Evolutionary conservation across 2,329 filamentous ascomycete genomes (phyloP).

Genomic region (Neophaeococcomyces mojaviensis): DNA sequence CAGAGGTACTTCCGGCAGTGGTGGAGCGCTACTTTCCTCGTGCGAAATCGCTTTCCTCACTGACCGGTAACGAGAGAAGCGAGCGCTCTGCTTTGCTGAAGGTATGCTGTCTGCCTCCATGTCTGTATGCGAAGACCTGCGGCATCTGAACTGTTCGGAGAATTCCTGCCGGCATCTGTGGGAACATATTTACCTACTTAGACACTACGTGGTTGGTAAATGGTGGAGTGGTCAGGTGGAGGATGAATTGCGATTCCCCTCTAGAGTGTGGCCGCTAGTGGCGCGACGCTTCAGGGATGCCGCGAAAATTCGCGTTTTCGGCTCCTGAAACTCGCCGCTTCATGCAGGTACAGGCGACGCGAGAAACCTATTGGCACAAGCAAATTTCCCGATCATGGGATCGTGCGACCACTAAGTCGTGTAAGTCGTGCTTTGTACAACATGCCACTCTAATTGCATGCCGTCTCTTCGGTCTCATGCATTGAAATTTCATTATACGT

Average conservation of each 20-base stretch:
- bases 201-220: neutral
- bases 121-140: neutral
- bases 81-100: slow-evolving; percentile 24
- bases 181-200: too few relatives aligned
- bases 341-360: neutral
- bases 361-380: neutral
- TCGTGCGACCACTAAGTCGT: neutral
- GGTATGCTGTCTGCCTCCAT: neutral
- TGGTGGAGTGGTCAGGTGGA: neutral
- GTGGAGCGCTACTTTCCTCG: slow-evolving; percentile 22
- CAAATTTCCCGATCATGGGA: neutral
- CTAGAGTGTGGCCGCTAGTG: neutral
- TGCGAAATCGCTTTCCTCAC: slow-evolving; percentile 40
- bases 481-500: too few relatives aligned
- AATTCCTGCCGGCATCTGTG: too few relatives aligned
- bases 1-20: slow-evolving; percentile 4
- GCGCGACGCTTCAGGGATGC: neutral
- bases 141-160: too few relatives aligned
- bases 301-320: neutral
- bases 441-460: too few relatives aligned
- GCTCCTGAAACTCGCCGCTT: neutral
- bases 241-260: too few relatives aligned
- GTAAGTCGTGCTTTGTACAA: too few relatives aligned
- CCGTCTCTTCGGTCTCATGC: too few relatives aligned
- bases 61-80: slow-evolving; percentile 53